Conservation (phyloP, 2,329 filamentous ascomycete species). For the Albophoma yamanashiensis region DNA sequence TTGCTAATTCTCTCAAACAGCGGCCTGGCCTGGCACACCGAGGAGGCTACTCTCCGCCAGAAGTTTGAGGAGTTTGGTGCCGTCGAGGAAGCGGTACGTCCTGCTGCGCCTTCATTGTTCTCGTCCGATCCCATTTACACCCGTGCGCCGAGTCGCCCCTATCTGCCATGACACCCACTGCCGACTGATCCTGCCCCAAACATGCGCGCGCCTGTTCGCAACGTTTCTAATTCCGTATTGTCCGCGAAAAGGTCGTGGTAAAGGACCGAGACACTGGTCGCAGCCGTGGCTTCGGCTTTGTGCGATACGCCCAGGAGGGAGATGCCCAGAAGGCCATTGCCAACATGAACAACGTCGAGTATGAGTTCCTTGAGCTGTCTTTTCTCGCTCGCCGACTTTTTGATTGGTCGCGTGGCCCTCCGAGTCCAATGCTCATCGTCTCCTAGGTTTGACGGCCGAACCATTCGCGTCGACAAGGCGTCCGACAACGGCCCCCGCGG, state of each 20-base stretch:
- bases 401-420: background rate
- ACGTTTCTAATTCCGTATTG: conserved; percentile 9
- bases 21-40: conserved; percentile 97
- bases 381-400: conserved; percentile 6
- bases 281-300: conserved; percentile 95
- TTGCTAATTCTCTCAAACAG: conserved; percentile 33
- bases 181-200: background rate
- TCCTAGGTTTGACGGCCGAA: conserved; percentile 78
- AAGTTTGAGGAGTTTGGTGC: conserved; percentile 89
- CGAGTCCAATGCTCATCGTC: conserved; percentile 3
- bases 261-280: conserved; percentile 95
- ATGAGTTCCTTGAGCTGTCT: conserved; percentile 26
- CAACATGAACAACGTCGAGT: conserved; percentile 86
- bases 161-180: background rate
- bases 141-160: background rate
- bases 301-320: conserved; percentile 69
- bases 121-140: background rate
- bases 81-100: conserved; percentile 90
- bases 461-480: conserved; percentile 91
- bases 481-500: conserved; percentile 63
- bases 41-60: conserved; percentile 72
- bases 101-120: conserved; percentile 2
- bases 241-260: conserved; percentile 66
- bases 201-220: conserved; percentile 5
- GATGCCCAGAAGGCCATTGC: conserved; percentile 70